phyloP scores from a whole-genome alignment of 73 alveolate genomes.

The Paramecium pentaurelia region DNA sequence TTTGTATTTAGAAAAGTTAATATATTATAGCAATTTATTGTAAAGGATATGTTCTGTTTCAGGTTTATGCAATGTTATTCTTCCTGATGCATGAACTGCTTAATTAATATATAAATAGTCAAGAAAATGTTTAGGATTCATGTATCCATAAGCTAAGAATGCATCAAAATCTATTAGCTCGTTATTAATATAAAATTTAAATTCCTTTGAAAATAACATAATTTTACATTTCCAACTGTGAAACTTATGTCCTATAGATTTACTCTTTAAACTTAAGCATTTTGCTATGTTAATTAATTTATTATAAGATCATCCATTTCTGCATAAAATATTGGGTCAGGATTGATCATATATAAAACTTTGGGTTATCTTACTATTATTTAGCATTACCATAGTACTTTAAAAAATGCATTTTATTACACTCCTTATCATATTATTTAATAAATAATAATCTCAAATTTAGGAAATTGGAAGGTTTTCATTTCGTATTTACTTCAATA shows the following conservation, averaged over 20 bases:
- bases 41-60: background rate
- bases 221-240: background rate
- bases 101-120: background rate
- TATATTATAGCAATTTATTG: background rate
- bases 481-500: background rate
- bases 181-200: background rate
- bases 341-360: constrained; percentile 9
- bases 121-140: background rate
- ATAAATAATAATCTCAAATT: background rate
- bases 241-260: background rate
- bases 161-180: constrained; percentile 24
- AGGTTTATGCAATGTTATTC: background rate
- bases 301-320: background rate
- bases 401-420: background rate
- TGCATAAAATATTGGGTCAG: constrained; percentile 21
- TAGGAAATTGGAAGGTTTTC: background rate
- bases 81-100: background rate
- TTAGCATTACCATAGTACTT: background rate
- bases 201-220: background rate
- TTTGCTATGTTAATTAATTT: background rate
- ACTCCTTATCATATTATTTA: background rate
- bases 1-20: background rate
- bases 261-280: background rate
- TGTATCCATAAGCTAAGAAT: constrained; percentile 28
- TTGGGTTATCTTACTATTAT: background rate